Evolutionary conservation across 371 early-diverging fungal species (phyloP).

Genomic region (Apophysomyces elegans): DNA sequence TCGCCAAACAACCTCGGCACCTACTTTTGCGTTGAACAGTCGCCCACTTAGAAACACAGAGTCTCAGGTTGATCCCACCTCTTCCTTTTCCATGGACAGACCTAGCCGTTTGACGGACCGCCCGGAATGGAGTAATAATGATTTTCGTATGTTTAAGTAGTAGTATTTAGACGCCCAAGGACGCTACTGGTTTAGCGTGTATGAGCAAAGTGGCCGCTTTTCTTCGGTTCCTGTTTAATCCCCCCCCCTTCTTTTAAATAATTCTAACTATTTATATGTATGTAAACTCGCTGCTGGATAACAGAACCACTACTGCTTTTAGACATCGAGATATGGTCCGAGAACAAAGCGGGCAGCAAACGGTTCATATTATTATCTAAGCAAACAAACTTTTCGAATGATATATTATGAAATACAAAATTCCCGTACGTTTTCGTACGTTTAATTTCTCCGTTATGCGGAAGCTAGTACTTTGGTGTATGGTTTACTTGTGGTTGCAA

Average conservation of each 20-base stretch:
- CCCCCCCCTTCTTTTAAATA: background rate
- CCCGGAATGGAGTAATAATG: constrained; percentile 31
- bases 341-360: background rate
- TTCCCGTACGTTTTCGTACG: background rate
- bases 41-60: background rate
- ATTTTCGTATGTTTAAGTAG: constrained; percentile 27
- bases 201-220: background rate
- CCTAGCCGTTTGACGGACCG: constrained; percentile 5
- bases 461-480: background rate
- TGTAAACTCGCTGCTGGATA: background rate
- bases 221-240: background rate
- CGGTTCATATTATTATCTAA: background rate
- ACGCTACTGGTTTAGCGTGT: constrained; percentile 6
- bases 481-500: background rate
- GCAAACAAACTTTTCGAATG: background rate
- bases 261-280: no score
- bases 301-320: background rate
- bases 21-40: constrained; percentile 9
- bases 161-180: background rate
- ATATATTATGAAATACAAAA: background rate
- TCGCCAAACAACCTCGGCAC: constrained; percentile 12
- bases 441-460: constrained; percentile 11
- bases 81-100: constrained; percentile 11
- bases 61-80: background rate
- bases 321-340: background rate